Base-by-base conservation (phyloP, 2,329 filamentous ascomycete species). In the Sarocladium oryzae region DNA sequence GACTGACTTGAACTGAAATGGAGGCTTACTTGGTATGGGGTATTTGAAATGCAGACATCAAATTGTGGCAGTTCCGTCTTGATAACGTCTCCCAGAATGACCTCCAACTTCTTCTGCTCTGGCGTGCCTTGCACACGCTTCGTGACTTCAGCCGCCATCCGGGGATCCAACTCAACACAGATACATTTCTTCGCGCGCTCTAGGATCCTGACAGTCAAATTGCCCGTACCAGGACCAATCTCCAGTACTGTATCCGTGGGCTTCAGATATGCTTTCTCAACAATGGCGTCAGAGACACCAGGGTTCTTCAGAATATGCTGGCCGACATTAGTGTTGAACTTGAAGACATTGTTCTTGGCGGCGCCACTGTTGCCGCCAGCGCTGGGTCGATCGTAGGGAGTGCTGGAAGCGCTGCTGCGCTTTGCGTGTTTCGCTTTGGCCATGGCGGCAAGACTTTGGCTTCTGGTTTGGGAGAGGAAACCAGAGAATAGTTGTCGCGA, bases 111-210 rank as follows among this genome's bases (percentile, higher is more conserved):
- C 66, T 89, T 90, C 65, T 88, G 85, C 58, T 86, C 79, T 0
- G 91, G 89, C 38, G 85, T 95, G 18, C 89, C 91, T 69, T 96
- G 91, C 8, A 97, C 91, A 61, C 92, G 86, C 71, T 92, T 95
- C 41, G 89, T 93, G 56, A 96, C 80, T 71, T 97, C 93, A 53
- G 92, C 92, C 11, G 89, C 90, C 93, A 97, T 97, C 63, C 93
- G 80, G 18, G 93, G 91, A 70, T 99, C 93, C 66, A 96, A 79
- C 73, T 99, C 93, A 49, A 96, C 88, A 3, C 88, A 88, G 49
- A 91, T 88, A 45, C 77, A 72, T 55, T 88, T 88, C 68, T 90
- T 91, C 20, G 89, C 89, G 56, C 89, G 86, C 61, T 93, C 88
- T 23, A 97, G 74, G 54, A 97, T 96, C 53, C 89, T 81, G 23